A percentile compares a stretch with the other conserved stretches of the same genome.
Conservation (phyloP, 371 early-diverging fungal genomes). For the Mucor plumbeus region DNA sequence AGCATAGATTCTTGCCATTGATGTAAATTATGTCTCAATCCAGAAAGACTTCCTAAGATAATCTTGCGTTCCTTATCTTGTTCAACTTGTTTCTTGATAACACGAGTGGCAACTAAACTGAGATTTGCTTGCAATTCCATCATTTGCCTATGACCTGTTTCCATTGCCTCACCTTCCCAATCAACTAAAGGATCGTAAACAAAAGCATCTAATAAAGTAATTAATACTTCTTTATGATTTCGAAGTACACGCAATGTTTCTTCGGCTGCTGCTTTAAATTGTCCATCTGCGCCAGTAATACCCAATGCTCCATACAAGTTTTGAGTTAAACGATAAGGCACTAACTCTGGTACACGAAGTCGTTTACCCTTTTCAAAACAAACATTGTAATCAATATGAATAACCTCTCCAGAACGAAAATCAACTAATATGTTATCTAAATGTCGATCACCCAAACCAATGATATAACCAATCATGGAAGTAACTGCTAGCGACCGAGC, state of each 20-base stretch:
- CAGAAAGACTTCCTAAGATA: constrained; percentile 16
- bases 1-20: constrained; percentile 33
- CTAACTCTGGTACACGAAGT: constrained; percentile 93
- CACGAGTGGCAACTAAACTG: constrained; percentile 40
- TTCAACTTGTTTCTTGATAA: constrained; percentile 37
- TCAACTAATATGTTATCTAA: constrained; percentile 97
- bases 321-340: constrained; percentile 96
- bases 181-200: constrained; percentile 91
- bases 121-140: constrained; percentile 48
- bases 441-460: constrained; percentile 99
- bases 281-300: constrained; percentile 81
- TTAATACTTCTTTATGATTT: constrained; percentile 78
- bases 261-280: constrained; percentile 77
- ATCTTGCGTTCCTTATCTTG: constrained; percentile 29
- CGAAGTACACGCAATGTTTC: constrained; percentile 78
- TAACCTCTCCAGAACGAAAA: constrained; percentile 79
- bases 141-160: constrained; percentile 42
- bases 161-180: constrained; percentile 58
- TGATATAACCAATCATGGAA: constrained; percentile 94
- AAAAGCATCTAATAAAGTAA: constrained; percentile 90
- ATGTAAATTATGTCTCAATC: constrained; percentile 25
- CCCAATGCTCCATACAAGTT: constrained; percentile 83
- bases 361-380: constrained; percentile 95
- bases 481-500: constrained; percentile 91
- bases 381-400: constrained; percentile 99